Base-by-base conservation (phyloP, 306 rosid genomes). In the Casuarina equisetifolia region DNA sequence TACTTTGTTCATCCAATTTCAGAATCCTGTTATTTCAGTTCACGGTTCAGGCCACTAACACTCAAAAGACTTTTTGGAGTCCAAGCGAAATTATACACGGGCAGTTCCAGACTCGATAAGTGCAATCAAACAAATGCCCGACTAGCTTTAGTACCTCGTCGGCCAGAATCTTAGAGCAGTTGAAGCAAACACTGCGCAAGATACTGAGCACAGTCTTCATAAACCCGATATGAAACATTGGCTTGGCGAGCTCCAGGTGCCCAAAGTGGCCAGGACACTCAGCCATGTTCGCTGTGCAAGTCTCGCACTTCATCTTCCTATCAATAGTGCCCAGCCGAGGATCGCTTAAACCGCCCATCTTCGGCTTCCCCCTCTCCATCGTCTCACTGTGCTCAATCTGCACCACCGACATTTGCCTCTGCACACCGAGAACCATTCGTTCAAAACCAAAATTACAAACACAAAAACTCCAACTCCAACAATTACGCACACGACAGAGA, bases 181-280 rank as follows among this genome's bases (percentile, higher is more conserved):
- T 95, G 83, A 95, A 95, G 87, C 99, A 95, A 67, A 95, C 99
- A 12, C 91, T 89, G 1, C 97, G 97, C 97, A 95, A 90, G 51
- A 95, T 90, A 4, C 82, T 61, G 12, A 92, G 85, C 5, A 95
- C 97, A 0, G 96, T 95, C 87, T 92, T 95, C 87, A 95, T 43
- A 69, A 95, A 95, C 25, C 99, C 99, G 12, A 95, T 92, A 71
- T 95, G 99, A 52, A 95, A 95, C 99, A 95, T 95, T 0, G 99
- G 99, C 53, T 95, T 95, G 0, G 99, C 99, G 12, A 95, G 97
- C 91, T 95, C 99, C 66, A 95, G 90, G 77, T 92, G 95, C 20
- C 99, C 99, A 73, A 95, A 95, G 51, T 95, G 99, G 2, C 99
- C 99, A 0, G 99, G 99, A 6, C 99, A 95, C 88, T 95, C 99